phyloP scores from a whole-genome alignment of 108 stramenopile genomes.

The Heterococcus sp. region DNA sequence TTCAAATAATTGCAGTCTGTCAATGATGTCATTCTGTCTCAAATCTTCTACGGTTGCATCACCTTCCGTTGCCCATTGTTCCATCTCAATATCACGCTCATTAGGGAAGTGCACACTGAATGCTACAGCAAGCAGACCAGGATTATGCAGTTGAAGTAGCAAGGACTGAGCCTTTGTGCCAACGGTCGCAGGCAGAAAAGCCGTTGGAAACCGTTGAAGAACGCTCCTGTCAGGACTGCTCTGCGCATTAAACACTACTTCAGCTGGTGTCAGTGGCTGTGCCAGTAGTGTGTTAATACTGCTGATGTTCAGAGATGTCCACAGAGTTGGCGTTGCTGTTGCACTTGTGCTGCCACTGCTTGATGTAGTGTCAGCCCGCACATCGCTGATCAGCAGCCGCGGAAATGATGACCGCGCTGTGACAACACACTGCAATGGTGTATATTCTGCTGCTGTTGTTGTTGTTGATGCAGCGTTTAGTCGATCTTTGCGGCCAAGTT shows the following conservation, averaged over 20 bases:
- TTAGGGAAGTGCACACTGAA: conserved; percentile 45
- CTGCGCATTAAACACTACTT: conserved; percentile 37
- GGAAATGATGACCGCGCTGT: conserved; percentile 34
- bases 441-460: not conserved
- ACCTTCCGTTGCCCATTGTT: conserved; percentile 48
- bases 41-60: conserved; percentile 28
- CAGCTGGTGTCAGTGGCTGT: conserved; percentile 44
- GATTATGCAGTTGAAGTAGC: conserved; percentile 13
- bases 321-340: conserved; percentile 16
- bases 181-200: conserved; percentile 36
- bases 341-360: not conserved
- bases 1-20: conserved; percentile 37
- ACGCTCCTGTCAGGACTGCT: conserved; percentile 34
- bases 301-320: conserved; percentile 8
- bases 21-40: conserved; percentile 22
- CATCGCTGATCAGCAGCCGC: conserved; percentile 17
- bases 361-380: conserved; percentile 18
- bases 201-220: conserved; percentile 36
- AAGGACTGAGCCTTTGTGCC: conserved; percentile 7
- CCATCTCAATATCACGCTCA: conserved; percentile 45
- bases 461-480: not conserved
- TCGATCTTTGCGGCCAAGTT: no score
- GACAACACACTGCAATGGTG: not conserved
- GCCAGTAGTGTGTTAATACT: conserved; percentile 34
- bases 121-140: conserved; percentile 9